Percentiles rank a stretch among this genome's conserved stretches.
Conservation (phyloP, 352 stramenopile species). For the Phytophthora sp. region DNA sequence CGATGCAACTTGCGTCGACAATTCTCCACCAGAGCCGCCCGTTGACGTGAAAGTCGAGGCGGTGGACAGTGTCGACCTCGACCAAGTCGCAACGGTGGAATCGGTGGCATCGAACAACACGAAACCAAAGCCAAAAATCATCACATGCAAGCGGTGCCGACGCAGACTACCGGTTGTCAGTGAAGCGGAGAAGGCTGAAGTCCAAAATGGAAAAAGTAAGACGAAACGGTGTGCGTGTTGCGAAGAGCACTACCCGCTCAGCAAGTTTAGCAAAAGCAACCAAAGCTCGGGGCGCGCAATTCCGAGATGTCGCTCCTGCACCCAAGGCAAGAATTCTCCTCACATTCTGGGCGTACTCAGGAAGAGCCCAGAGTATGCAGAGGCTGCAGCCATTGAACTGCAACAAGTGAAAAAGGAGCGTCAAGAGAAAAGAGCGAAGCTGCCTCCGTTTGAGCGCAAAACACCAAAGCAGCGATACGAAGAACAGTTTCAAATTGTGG, state of each 20-base stretch:
- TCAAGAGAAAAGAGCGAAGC: background rate
- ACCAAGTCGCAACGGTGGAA: background rate
- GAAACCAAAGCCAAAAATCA: background rate
- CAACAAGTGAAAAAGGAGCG: background rate
- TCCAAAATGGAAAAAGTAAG: conserved; percentile 1
- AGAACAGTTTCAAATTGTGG: conserved; percentile 11
- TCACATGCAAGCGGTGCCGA: conserved; percentile 17
- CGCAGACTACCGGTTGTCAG: conserved; percentile 9
- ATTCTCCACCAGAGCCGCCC: background rate
- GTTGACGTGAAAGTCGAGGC: conserved; percentile 6
- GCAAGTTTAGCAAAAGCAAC: conserved; percentile 8
- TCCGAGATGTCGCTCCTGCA: conserved; percentile 18
- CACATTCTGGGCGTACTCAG: background rate
- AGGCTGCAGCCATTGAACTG: background rate
- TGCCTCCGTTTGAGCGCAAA: conserved; percentile 17
- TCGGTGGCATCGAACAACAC: background rate
- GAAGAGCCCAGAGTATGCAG: background rate
- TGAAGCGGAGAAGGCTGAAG: background rate
- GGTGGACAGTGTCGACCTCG: background rate
- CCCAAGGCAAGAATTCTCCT: conserved; percentile 6
- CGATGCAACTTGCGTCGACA: background rate
- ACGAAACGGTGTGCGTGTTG: conserved; percentile 16
- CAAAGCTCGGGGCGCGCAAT: background rate
- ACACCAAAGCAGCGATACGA: conserved; percentile 15
- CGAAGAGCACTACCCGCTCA: background rate